These are phyloP conservation scores for Talaromyces adpressus DNA, from an alignment of 495 filamentous ascomycete genomes.

Conservation along the genomic window DNA sequence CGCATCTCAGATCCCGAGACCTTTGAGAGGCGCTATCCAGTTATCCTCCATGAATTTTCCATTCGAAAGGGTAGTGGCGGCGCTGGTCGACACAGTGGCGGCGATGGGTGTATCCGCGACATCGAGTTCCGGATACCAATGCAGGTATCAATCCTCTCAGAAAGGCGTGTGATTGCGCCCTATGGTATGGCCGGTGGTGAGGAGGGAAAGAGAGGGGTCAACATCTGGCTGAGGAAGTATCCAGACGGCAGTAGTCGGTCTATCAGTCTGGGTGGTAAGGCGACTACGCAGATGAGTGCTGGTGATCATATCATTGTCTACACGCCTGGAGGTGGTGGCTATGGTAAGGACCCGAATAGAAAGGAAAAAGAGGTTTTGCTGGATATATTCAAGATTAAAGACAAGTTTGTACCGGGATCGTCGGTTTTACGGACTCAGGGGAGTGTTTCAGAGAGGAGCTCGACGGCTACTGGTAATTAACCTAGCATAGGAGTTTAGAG, in stretches of 20 bases:
- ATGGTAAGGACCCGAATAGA: constrained; percentile 23
- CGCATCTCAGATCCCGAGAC: constrained; percentile 93
- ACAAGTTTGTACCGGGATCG: constrained; percentile 5
- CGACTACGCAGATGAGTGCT: constrained; percentile 78
- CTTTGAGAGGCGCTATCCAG: constrained; percentile 91
- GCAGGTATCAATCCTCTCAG: constrained; percentile 81
- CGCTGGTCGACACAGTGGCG: constrained; percentile 67
- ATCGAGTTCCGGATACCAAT: constrained; percentile 91
- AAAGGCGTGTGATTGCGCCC: constrained; percentile 77
- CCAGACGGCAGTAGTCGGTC: constrained; percentile 49
- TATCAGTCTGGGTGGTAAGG: constrained; percentile 89
- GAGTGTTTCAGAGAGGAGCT: constrained; percentile 3
- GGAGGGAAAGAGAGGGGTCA: constrained; percentile 68
- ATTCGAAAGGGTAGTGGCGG: constrained; percentile 66
- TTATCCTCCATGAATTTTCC: constrained; percentile 78
- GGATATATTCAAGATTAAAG: constrained; percentile 7
- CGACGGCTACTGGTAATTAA: constrained; percentile 4
- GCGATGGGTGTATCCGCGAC: constrained; percentile 84
- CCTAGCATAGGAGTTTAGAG: background rate
- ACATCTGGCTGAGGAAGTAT: constrained; percentile 73
- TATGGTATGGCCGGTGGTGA: constrained; percentile 84
- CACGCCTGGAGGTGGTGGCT: constrained; percentile 49
- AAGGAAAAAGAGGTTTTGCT: background rate
- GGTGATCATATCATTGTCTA: constrained; percentile 80
- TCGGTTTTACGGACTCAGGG: background rate